Evolutionary conservation across 176 grass and related monocot genomes (phyloP).

Genomic region (Bolboschoenus planiculmis): DNA sequence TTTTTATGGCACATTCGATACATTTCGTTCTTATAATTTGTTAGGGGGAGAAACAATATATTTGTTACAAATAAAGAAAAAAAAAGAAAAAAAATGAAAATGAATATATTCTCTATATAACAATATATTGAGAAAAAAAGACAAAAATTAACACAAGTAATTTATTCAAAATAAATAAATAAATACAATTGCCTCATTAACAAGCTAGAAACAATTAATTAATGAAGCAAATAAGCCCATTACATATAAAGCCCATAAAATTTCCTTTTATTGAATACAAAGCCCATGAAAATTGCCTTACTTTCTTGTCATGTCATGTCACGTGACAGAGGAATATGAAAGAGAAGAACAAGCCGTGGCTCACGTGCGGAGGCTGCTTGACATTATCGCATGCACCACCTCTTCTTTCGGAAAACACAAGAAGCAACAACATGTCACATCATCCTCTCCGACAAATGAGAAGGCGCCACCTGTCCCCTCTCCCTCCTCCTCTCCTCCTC

Average conservation of each 20-base stretch:
- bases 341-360: slow-evolving; percentile 55
- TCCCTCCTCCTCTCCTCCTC: slow-evolving; percentile 24
- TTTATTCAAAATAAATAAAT: no score
- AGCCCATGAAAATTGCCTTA: background rate
- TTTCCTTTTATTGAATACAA: background rate
- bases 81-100: no score
- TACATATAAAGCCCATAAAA: background rate
- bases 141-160: no score
- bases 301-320: background rate
- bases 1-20: no score
- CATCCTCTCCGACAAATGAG: slow-evolving; percentile 25
- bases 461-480: slow-evolving; percentile 29
- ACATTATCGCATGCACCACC: slow-evolving; percentile 86
- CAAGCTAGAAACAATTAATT: background rate
- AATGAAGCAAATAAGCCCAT: background rate
- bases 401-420: slow-evolving; percentile 61
- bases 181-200: background rate
- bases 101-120: no score
- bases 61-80: no score
- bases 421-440: slow-evolving; percentile 37
- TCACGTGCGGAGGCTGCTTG: slow-evolving; percentile 81
- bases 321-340: slow-evolving; percentile 67
- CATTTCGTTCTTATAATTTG: no score
- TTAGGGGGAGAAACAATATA: no score
- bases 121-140: no score